Percentiles rank a stretch among this genome's conserved stretches.
Evolutionary conservation across 2,329 filamentous ascomycete genomes (phyloP).

Genomic region (Xylaria hypoxylon): DNA sequence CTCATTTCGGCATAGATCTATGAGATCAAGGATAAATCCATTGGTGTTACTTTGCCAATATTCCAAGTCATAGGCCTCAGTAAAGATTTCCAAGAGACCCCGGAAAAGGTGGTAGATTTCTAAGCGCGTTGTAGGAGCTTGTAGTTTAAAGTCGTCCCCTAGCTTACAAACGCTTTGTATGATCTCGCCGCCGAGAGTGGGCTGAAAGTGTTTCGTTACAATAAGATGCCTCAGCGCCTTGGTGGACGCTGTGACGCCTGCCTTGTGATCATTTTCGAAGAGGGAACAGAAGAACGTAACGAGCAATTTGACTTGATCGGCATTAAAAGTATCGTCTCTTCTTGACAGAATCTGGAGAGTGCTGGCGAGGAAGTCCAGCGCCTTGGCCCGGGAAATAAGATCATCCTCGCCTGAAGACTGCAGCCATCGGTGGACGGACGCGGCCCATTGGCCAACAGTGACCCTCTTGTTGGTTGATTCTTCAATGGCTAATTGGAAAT

Average conservation of each 20-base stretch:
- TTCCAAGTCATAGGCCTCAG: conserved; percentile 59
- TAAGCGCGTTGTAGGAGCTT: conserved; percentile 63
- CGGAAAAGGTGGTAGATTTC: conserved; percentile 64
- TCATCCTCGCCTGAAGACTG: conserved; percentile 55
- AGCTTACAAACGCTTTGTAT: conserved; percentile 62
- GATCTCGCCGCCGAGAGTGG: conserved; percentile 61
- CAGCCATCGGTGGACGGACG: conserved; percentile 67
- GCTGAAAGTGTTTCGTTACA: conserved; percentile 64
- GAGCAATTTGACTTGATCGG: conserved; percentile 64
- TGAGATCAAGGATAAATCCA: conserved; percentile 61
- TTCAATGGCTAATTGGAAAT: conserved; percentile 58
- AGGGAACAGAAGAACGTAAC: conserved; percentile 68
- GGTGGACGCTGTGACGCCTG: conserved; percentile 66
- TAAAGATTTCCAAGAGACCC: conserved; percentile 57
- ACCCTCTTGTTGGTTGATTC: conserved; percentile 57
- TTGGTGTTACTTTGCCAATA: conserved; percentile 58
- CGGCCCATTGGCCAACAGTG: conserved; percentile 66
- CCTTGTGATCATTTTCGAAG: conserved; percentile 69
- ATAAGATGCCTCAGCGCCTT: conserved; percentile 64
- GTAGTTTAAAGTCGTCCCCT: conserved; percentile 68
- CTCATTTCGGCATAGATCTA: conserved; percentile 65
- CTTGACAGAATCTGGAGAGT: conserved; percentile 63
- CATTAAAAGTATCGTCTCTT: conserved; percentile 56
- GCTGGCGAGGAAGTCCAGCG: conserved; percentile 66
- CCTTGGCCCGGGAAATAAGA: conserved; percentile 66